Base-by-base conservation (phyloP, 768 basidiomycete species). In the Kwoniella sp. region DNA sequence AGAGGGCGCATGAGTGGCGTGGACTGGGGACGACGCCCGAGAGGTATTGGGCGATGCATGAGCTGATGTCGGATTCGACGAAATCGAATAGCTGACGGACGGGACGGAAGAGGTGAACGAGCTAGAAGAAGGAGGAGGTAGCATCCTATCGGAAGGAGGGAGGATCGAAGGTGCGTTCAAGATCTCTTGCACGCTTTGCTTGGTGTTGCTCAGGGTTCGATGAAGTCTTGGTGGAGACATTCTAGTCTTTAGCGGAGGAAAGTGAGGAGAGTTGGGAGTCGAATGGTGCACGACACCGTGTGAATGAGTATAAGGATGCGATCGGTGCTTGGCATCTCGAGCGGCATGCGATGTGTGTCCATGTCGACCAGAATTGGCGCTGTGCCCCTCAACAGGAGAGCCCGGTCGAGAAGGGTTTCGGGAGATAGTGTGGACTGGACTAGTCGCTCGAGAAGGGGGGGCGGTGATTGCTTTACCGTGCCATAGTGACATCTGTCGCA, bases 181-280 rank as follows among this genome's bases (percentile, higher is more conserved):
- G 47, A 81, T 81, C 53, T 81, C 80, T 58, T 80, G 78, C n/a
- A 81, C 80, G n/a, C 65, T 60, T 30, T 78, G 77, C 51, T 55
- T 58, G 15, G 54, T 49, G 21, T 57, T 29, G 22, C 68, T 70
- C 15, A 76, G 53, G 19, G 72, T 65, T 21, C 70, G 54, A 33
- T 51, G 49, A 19, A 74, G 24, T 51, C 71, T 68, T 1, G 76
- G 76, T 15, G 71, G 76, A 3, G 71, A 77, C 76, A 75, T 77
- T 21, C 76, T 27, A 15, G 50, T 61, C 29, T 62, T 68, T 2
- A 56, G 21, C 9, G 65, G 59, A 17, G 67, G 67, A 60, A 74
- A 72, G 27, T 74, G 74, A 21, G 75, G 75, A 25, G 77, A 71
- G 63, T 69, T 74, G 46, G 76, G 76, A 0, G 70, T 64, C 10